Evolutionary conservation across 148 eudicot genomes (phyloP).

Genomic region (Beta vulgaris): DNA sequence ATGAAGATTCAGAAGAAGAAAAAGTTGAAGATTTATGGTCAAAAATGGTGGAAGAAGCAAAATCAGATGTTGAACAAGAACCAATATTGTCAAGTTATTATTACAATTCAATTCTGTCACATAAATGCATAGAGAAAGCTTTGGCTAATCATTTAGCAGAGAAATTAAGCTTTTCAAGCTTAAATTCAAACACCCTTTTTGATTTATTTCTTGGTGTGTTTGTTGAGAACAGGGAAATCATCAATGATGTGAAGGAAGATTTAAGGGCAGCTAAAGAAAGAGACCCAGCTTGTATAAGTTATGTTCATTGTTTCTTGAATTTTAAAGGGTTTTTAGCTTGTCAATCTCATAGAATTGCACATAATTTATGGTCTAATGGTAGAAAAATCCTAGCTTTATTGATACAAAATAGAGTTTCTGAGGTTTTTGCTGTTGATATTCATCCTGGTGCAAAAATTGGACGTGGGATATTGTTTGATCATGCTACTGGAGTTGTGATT

Average conservation of each 20-base stretch:
- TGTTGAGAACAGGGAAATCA: constrained; percentile 39
- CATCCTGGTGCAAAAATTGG: constrained; percentile 87
- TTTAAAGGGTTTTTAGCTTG: constrained; percentile 77
- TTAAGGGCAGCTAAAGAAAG: constrained; percentile 62
- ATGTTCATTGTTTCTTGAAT: constrained; percentile 70
- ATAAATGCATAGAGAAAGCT: constrained; percentile 52
- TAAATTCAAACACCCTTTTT: constrained; percentile 42
- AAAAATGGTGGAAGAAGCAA: constrained; percentile 56
- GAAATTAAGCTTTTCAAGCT: constrained; percentile 46
- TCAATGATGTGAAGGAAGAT: constrained; percentile 47
- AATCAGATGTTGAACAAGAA: constrained; percentile 52
- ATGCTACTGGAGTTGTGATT: constrained; percentile 80
- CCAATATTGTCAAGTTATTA: constrained; percentile 65
- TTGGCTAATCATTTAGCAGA: constrained; percentile 56
- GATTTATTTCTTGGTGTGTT: constrained; percentile 53
- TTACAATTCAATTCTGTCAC: constrained; percentile 47
- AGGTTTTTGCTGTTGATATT: constrained; percentile 73
- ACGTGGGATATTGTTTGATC: constrained; percentile 73
- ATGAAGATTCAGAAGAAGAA: background rate
- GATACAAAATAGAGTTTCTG: constrained; percentile 69
- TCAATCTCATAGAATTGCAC: constrained; percentile 72
- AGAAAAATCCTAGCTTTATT: constrained; percentile 54
- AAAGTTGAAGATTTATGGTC: constrained; percentile 48
- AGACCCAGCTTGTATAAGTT: constrained; percentile 85
- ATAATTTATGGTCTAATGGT: constrained; percentile 60